phyloP scores from a whole-genome alignment of 768 basidiomycete species.

The Stropharia rugosoannulata region DNA sequence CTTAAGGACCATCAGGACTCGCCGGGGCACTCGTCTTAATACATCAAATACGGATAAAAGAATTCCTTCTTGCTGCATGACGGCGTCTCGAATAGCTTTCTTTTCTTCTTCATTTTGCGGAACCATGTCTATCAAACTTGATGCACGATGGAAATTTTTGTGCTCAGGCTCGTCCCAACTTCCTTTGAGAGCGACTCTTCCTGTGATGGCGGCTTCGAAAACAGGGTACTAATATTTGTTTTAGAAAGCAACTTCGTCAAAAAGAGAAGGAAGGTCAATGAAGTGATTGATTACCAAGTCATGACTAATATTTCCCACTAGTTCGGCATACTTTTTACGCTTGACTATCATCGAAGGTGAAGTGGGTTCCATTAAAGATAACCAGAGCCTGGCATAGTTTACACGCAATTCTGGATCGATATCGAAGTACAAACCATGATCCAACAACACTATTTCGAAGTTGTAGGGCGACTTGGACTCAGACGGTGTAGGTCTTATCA shows the following conservation, averaged over 20 bases:
- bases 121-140: conserved; percentile 73
- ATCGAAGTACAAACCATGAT: conserved; percentile 95
- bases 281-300: conserved; percentile 62
- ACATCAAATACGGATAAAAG: conserved; percentile 86
- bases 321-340: conserved; percentile 81
- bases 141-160: conserved; percentile 56
- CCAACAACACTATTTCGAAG: conserved; percentile 93
- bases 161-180: conserved; percentile 44
- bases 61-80: conserved; percentile 80
- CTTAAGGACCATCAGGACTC: conserved; percentile 82
- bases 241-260: neutral
- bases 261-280: neutral
- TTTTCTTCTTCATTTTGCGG: conserved; percentile 77
- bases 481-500: conserved; percentile 75
- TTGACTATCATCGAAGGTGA: conserved; percentile 64
- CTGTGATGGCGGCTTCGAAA: conserved; percentile 95
- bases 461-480: conserved; percentile 81
- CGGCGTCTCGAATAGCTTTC: conserved; percentile 78
- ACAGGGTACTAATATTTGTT: conserved; percentile 69
- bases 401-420: conserved; percentile 76
- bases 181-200: conserved; percentile 72
- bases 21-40: conserved; percentile 79
- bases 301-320: conserved; percentile 88
- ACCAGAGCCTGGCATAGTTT: conserved; percentile 88
- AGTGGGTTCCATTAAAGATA: conserved; percentile 78